Base-by-base conservation (phyloP, 1,284 basidiomycete genomes). In the Ganoderma multipileum region DNA sequence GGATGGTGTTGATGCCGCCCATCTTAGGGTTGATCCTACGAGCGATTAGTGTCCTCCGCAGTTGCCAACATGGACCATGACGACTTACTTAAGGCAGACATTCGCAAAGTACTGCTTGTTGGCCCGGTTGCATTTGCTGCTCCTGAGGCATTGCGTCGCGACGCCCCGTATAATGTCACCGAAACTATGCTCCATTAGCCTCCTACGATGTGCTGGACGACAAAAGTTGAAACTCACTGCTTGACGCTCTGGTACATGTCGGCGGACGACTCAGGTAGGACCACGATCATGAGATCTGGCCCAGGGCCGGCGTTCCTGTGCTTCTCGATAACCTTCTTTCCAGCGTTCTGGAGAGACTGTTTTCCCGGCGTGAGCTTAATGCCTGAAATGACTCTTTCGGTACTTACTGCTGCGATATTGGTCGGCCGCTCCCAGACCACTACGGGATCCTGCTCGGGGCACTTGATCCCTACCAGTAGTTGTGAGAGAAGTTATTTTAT, bases 51-150 rank as follows among this genome's bases (percentile, higher is more conserved):
- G 3, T 60, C n/a, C 14, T 6, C 36, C 67, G 50, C 12, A 61
- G 54, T 44, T 26, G 55, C 30, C 12, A 23, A 11, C 36, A 4
- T 16, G 23, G 8, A 14, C 28, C 18, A 52, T 20, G 26, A 63
- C n/a, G 5, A 79, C 85, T 75, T 66, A 93, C 93, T 94, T 94
- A n/a, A 94, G 78, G 71, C 86, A 89, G 6, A 94, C 89, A 71
- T 94, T 94, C 0, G 92, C 91, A 68, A 84, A 94, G 75, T 94
- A 94, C 72, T 94, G 92, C 0, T 84, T 77, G 69, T 88, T 92
- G 0, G 89, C 92, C 8, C 84, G 79, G 68, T 79, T 84, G 74
- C 90, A 91, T 73, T 91, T 93, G 2, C 75, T 79, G 18, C 83
- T 82, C 77, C 91, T 92, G 75, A 94, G 72, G 76, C 92, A 94